Evolutionary conservation across 2,329 filamentous ascomycete species (phyloP).

Genomic region (Cladorrhinum sp.): DNA sequence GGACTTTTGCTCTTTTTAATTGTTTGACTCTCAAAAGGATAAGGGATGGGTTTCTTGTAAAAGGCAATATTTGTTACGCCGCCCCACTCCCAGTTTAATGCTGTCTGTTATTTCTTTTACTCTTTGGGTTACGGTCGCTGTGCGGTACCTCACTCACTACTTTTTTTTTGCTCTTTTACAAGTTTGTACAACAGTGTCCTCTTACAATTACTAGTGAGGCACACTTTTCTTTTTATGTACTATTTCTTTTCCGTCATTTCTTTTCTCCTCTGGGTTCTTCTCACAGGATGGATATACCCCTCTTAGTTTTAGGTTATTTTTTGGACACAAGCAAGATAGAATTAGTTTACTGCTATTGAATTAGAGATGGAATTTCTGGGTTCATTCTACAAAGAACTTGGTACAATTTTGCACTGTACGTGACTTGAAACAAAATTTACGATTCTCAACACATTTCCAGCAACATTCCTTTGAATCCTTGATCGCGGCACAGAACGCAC

Average conservation of each 20-base stretch:
- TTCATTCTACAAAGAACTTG: background rate
- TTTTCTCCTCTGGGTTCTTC: slow-evolving; percentile 17
- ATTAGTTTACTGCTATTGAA: background rate
- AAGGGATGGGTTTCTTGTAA: too few species aligned
- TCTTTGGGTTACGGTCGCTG: slow-evolving; percentile 13
- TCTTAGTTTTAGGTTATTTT: slow-evolving; percentile 15
- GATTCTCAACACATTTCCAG: background rate
- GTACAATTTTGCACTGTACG: background rate
- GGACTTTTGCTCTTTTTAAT: slow-evolving; percentile 6
- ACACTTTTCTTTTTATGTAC: slow-evolving; percentile 14
- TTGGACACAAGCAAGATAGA: slow-evolving; percentile 21
- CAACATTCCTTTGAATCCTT: background rate
- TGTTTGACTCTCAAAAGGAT: too few species aligned
- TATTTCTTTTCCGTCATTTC: slow-evolving; percentile 9
- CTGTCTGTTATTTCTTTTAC: slow-evolving; percentile 14
- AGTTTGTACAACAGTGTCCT: slow-evolving; percentile 13
- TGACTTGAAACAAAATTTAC: background rate
- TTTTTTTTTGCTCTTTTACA: background rate
- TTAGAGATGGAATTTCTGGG: background rate
- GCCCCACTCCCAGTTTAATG: slow-evolving; percentile 8
- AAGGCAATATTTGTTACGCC: background rate
- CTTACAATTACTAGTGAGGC: slow-evolving; percentile 18
- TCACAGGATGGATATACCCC: slow-evolving; percentile 30
- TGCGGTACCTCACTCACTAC: slow-evolving; percentile 13
- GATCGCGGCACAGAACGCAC: background rate